Percentiles rank a stretch among this genome's conserved stretches.
These are phyloP conservation scores for Agastache rugosa DNA, from an alignment of 257 asterid genomes.

Conservation along the genomic window DNA sequence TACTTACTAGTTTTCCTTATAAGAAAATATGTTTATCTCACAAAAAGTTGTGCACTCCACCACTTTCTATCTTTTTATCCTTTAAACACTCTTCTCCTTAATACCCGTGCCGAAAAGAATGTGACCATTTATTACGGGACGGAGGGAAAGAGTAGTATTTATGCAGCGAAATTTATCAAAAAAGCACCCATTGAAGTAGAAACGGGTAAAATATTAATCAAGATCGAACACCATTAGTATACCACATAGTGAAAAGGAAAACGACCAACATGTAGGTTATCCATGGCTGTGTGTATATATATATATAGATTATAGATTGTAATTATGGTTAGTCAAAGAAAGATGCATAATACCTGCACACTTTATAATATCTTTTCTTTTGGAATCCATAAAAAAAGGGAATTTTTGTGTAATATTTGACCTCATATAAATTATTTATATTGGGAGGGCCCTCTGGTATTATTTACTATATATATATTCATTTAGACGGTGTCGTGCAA, in stretches of 20 bases:
- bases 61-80: too few species aligned
- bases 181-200: too few species aligned
- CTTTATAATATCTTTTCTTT: slow-evolving; percentile 31
- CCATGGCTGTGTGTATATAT: slow-evolving; percentile 20
- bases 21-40: too few species aligned
- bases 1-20: too few species aligned
- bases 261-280: slow-evolving; percentile 26
- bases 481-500: slow-evolving; percentile 1
- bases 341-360: slow-evolving; percentile 29
- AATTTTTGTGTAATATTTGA: slow-evolving; percentile 27
- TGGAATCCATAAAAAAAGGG: slow-evolving; percentile 34
- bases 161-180: too few species aligned
- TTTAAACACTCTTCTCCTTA: too few species aligned
- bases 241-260: slow-evolving; percentile 21
- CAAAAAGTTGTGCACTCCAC: too few species aligned
- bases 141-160: too few species aligned
- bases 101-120: too few species aligned
- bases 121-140: too few species aligned
- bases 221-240: neutral
- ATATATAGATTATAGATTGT: slow-evolving; percentile 35
- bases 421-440: neutral
- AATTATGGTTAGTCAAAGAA: slow-evolving; percentile 45
- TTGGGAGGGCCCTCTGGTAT: slow-evolving; percentile 23
- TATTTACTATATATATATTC: neutral
- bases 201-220: neutral